phyloP scores from a whole-genome alignment of 495 filamentous ascomycete species.

The Filosporella fistucella region DNA sequence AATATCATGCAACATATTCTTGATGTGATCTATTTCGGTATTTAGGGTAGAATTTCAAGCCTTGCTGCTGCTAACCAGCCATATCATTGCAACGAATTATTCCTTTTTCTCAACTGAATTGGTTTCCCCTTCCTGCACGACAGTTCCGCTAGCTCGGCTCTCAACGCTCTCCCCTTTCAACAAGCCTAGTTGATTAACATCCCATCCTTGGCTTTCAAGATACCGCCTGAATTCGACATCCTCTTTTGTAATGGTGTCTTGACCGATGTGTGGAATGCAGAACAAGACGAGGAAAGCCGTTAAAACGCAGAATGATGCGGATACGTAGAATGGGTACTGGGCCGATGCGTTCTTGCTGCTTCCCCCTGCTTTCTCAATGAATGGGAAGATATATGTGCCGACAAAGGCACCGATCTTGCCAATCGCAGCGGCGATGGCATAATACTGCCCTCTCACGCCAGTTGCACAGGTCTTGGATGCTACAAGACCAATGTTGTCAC shows the following conservation, averaged over 20 bases:
- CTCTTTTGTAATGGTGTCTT: constrained; percentile 69
- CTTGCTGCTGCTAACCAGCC: no score
- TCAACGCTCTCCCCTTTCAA: constrained; percentile 18
- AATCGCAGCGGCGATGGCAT: constrained; percentile 78
- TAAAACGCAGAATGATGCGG: constrained; percentile 58
- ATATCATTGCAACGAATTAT: no score
- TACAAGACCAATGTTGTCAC: constrained; percentile 85
- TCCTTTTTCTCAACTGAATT: no score
- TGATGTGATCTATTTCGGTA: no score
- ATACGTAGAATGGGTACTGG: constrained; percentile 79
- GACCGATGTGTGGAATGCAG: constrained; percentile 60
- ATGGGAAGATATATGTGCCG: constrained; percentile 77
- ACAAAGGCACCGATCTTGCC: constrained; percentile 90
- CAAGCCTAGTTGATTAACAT: constrained; percentile 62
- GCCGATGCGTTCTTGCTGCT: constrained; percentile 45
- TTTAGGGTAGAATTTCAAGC: no score
- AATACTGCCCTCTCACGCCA: constrained; percentile 84
- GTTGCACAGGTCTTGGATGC: constrained; percentile 88
- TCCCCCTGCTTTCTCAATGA: constrained; percentile 64
- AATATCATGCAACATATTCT: no score
- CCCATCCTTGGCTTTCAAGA: constrained; percentile 63
- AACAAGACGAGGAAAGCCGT: constrained; percentile 54
- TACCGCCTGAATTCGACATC: constrained; percentile 68
- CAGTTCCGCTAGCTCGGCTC: constrained; percentile 1
- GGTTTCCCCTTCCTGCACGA: no score